A percentile compares a stretch with the other conserved stretches of the same genome.
These are phyloP conservation scores for Ascochyta viciae-villosae DNA, from an alignment of 2,329 filamentous ascomycete species.

Conservation along the genomic window DNA sequence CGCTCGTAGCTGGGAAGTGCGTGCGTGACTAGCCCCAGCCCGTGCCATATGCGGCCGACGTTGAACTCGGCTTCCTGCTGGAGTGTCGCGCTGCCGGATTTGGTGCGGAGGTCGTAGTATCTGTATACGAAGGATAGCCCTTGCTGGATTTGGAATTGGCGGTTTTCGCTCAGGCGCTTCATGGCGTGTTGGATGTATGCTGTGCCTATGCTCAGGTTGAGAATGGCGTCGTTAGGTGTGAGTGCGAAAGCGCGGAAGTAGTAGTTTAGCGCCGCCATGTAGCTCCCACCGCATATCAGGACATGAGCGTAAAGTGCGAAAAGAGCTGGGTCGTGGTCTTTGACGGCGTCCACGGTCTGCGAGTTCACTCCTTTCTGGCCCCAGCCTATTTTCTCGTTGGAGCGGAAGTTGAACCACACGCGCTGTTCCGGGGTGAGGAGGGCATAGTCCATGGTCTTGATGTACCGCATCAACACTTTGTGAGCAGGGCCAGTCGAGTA, in stretches of 20 bases:
- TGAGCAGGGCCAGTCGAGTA: slow-evolving; percentile 84
- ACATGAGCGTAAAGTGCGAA: slow-evolving; percentile 92
- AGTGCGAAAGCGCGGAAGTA: slow-evolving; percentile 73
- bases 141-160: slow-evolving; percentile 86
- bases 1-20: slow-evolving; percentile 75
- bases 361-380: slow-evolving; percentile 48
- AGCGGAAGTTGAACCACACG: slow-evolving; percentile 50
- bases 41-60: slow-evolving; percentile 76
- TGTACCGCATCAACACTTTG: slow-evolving; percentile 89
- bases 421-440: slow-evolving; percentile 63
- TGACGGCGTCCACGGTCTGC: slow-evolving; percentile 50
- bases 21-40: slow-evolving; percentile 74
- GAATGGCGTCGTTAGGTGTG: slow-evolving; percentile 76
- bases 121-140: slow-evolving; percentile 80
- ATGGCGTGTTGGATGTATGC: slow-evolving; percentile 86
- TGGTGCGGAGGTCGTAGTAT: slow-evolving; percentile 70
- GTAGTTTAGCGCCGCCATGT: slow-evolving; percentile 85
- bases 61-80: slow-evolving; percentile 84
- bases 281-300: slow-evolving; percentile 81
- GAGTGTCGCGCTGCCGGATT: slow-evolving; percentile 53
- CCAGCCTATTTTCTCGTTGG: slow-evolving; percentile 48
- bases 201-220: slow-evolving; percentile 78
- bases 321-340: slow-evolving; percentile 72
- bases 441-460: slow-evolving; percentile 83
- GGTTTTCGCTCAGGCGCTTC: slow-evolving; percentile 87